phyloP scores from a whole-genome alignment of 176 grass and related monocot species.

The Eleusine indica region DNA sequence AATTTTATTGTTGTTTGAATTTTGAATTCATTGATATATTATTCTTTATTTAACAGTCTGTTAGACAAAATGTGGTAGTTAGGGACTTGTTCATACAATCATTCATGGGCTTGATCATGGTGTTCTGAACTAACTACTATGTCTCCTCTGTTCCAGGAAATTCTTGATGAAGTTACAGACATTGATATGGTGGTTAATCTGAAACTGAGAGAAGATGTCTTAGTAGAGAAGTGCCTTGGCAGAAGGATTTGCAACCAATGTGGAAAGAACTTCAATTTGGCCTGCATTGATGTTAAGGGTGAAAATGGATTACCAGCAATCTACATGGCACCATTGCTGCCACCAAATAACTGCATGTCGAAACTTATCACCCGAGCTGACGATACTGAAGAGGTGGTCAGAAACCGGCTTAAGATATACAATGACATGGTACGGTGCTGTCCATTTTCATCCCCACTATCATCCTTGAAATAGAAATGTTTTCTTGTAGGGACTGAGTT shows the following conservation, averaged over 20 bases:
- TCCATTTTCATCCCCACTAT: background rate
- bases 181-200: constrained; percentile 98
- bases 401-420: constrained; percentile 74
- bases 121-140: constrained; percentile 9
- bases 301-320: constrained; percentile 79
- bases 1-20: background rate
- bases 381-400: constrained; percentile 87
- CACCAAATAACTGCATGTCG: constrained; percentile 77
- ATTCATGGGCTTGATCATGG: background rate
- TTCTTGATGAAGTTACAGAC: constrained; percentile 74
- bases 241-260: constrained; percentile 87
- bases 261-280: constrained; percentile 84
- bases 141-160: constrained; percentile 60
- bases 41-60: background rate
- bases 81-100: background rate
- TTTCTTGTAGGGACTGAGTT: background rate
- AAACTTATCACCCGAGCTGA: constrained; percentile 85
- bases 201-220: constrained; percentile 91
- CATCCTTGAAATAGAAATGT: background rate
- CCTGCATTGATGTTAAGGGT: constrained; percentile 77
- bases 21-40: background rate
- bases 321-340: constrained; percentile 80
- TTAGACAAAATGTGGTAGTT: background rate
- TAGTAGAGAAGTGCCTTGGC: constrained; percentile 93
- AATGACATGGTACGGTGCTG: constrained; percentile 68